These are phyloP conservation scores for Eucommia ulmoides DNA, from an alignment of 257 asterid species.

Conservation along the genomic window DNA sequence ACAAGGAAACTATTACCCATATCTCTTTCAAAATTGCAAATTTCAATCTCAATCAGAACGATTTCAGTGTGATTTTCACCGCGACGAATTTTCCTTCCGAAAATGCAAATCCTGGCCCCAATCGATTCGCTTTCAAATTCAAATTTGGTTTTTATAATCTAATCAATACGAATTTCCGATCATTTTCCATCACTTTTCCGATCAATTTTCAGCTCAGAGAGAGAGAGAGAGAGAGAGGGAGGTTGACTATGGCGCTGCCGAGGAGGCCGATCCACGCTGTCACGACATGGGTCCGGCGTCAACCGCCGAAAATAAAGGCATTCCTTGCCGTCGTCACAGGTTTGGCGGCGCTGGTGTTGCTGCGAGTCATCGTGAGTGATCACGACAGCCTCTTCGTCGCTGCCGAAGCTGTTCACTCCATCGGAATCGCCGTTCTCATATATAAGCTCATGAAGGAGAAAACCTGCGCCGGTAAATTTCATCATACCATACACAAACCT, in stretches of 20 bases:
- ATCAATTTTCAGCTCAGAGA: neutral
- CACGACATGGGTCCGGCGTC: slow-evolving; percentile 72
- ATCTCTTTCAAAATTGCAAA: no score
- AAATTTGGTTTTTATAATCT: no score
- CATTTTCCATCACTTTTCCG: neutral
- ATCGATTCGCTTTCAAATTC: no score
- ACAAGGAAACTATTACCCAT: no score
- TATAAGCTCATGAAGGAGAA: slow-evolving; percentile 86
- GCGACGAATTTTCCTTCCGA: no score
- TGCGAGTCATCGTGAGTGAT: slow-evolving; percentile 88
- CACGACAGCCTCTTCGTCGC: slow-evolving; percentile 92
- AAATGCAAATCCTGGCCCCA: no score
- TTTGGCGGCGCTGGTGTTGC: slow-evolving; percentile 73
- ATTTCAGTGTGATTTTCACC: no score
- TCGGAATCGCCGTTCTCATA: slow-evolving; percentile 75
- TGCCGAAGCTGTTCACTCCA: slow-evolving; percentile 87
- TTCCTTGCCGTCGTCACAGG: slow-evolving; percentile 72
- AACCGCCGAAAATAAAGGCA: slow-evolving; percentile 91
- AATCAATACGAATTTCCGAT: no score
- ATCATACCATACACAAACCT: no score
- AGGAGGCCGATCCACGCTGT: slow-evolving; percentile 72
- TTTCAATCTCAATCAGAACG: no score
- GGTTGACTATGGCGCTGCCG: slow-evolving; percentile 42
- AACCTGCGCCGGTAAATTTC: slow-evolving; percentile 77
- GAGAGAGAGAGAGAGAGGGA: neutral